Base-by-base conservation (phyloP, 139 green algal genomes). In the Coelastrella sp. region DNA sequence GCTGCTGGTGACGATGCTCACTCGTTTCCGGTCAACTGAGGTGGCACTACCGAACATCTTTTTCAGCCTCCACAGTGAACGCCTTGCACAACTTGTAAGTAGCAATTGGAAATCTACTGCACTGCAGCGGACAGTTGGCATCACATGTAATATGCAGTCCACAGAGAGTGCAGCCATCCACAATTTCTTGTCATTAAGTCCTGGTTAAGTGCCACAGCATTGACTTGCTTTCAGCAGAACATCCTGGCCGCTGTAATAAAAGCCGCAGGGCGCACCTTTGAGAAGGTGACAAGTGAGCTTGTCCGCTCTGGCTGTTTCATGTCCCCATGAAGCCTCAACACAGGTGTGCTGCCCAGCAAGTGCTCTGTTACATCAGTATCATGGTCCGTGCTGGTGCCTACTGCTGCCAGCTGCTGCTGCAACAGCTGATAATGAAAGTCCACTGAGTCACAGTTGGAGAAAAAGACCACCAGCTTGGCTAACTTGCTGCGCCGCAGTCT, bases 261-360 rank as follows among this genome's bases (percentile, higher is more conserved):
- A 49, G 35, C 35, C 35, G 58, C 85, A 7, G 73, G 27, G 1
- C 91, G 60, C 63, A 95, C 92, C 82, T 94, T 85, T 0, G 90
- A 90, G 79, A 99, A 99, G 5, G 82, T 92, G 12, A 97, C 78
- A 90, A 99, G 97, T 0, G 95, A 89, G 61, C 90, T 91, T 7
- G 95, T 97, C 24, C 98, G 95, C 89, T 99, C 94, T 8, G 85
- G 88, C 92, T 99, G 97, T 15, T 87, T 59, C 93, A 99, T 95
- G 90, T 98, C 98, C 14, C 98, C 98, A 90, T 99, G 98, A 84
- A 99, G 95, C 93, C 97, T 98, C 63, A 97, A 94, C 70, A 87
- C 78, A 49, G 63, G 78, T 15, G 14, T 35, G 12, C 35, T 78
- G 24, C 80, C 72, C 58, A 90, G 73, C 73, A 76, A 57, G 17